Evolutionary conservation across 805 yeast species (phyloP).

Genomic region (Myxozyma melibiosi): DNA sequence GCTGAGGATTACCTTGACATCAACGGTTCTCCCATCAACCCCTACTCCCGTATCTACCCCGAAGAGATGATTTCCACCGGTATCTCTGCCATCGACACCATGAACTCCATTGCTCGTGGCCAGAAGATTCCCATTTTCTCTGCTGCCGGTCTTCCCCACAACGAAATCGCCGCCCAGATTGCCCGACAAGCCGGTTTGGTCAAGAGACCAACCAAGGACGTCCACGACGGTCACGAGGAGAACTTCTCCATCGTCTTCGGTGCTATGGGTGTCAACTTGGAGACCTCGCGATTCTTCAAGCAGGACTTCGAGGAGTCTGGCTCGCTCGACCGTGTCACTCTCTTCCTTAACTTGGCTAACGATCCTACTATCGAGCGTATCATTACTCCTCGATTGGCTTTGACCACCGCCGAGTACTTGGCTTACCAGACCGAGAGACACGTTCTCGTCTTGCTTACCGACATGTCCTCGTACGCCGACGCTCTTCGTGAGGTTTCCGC

Average conservation of each 20-base stretch:
- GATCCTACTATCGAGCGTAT: slow-evolving; percentile 99
- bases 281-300: slow-evolving; percentile 96
- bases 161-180: slow-evolving; percentile 99
- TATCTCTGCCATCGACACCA: slow-evolving; percentile 96
- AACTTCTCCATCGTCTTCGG: slow-evolving; percentile 99
- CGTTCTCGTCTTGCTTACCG: slow-evolving; percentile 95
- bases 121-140: slow-evolving; percentile 99
- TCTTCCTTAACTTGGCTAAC: slow-evolving; percentile 95
- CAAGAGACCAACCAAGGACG: slow-evolving; percentile 94
- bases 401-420: slow-evolving; percentile 96
- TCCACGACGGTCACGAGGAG: slow-evolving; percentile 99
- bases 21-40: slow-evolving; percentile 98
- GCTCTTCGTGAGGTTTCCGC: slow-evolving; percentile 99
- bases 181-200: slow-evolving; percentile 99
- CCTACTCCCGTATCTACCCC: slow-evolving; percentile 97
- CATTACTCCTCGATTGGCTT: slow-evolving; percentile 97
- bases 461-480: slow-evolving; percentile 99
- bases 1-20: slow-evolving; percentile 99
- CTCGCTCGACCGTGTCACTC: slow-evolving; percentile 93
- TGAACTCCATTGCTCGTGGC: slow-evolving; percentile 99
- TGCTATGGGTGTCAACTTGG: slow-evolving; percentile 99
- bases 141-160: slow-evolving; percentile 99
- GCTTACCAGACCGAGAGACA: slow-evolving; percentile 99
- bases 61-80: slow-evolving; percentile 99
- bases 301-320: slow-evolving; percentile 99